Conservation (phyloP, 2,329 filamentous ascomycete genomes). For the Balansia obtecta region DNA sequence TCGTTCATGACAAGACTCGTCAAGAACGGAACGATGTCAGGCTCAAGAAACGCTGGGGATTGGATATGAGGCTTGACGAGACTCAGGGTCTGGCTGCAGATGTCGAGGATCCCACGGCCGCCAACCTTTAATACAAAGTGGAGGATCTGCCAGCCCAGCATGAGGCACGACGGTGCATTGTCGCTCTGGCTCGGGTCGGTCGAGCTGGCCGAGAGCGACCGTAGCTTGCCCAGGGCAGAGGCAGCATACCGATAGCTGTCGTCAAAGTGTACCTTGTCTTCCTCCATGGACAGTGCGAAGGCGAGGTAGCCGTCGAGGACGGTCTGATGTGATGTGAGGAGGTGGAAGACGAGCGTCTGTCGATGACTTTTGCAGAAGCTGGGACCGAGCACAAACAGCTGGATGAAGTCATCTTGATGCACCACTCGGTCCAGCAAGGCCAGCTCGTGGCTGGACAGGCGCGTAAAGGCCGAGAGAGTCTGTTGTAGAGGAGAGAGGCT, state of each 20-base stretch:
- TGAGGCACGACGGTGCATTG: slow-evolving; percentile 10
- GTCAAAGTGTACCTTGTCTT: slow-evolving; percentile 1
- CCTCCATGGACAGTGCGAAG: slow-evolving; percentile 8
- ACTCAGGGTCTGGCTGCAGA: slow-evolving; percentile 11
- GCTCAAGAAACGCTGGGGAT: slow-evolving; percentile 1
- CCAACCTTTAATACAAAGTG: slow-evolving; percentile 10
- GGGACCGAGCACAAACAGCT: slow-evolving; percentile 11
- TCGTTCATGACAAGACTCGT: slow-evolving; percentile 11
- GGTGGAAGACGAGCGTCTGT: slow-evolving; percentile 8
- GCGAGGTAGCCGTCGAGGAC: slow-evolving; percentile 11
- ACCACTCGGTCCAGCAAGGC: slow-evolving; percentile 8
- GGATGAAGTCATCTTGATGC: slow-evolving; percentile 7
- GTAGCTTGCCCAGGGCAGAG: slow-evolving; percentile 9
- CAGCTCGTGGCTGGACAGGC: slow-evolving; percentile 1
- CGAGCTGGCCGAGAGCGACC: slow-evolving; percentile 6
- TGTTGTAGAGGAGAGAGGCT: background rate
- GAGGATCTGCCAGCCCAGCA: slow-evolving; percentile 10
- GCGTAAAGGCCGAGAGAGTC: background rate
- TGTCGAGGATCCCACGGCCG: slow-evolving; percentile 6
- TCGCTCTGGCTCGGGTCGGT: background rate
- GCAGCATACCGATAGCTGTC: slow-evolving; percentile 10
- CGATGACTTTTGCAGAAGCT: slow-evolving; percentile 12
- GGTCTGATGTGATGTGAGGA: slow-evolving; percentile 4
- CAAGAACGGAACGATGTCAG: slow-evolving; percentile 9
- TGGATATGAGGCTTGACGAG: slow-evolving; percentile 9